Base-by-base conservation (phyloP, 257 asterid species). In the Schizonepeta tenuifolia region DNA sequence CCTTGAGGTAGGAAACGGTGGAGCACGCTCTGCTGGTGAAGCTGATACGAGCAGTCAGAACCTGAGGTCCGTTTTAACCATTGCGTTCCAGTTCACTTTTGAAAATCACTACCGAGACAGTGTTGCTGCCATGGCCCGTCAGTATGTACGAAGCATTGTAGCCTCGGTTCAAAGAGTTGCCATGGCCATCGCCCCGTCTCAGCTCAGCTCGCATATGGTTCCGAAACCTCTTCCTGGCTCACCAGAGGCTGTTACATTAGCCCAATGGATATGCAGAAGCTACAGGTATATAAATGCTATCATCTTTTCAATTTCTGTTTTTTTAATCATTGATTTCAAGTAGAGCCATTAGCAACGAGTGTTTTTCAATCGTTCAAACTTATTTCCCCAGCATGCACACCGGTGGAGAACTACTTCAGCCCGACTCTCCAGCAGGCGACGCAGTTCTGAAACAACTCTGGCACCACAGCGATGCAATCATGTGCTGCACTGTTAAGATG, bases 41-140 rank as follows among this genome's bases (percentile, higher is more conserved):
- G 65, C 79, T 38, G 93, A 88, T 59, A 18, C 81, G 22, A 81
- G 74, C 64, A 80, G 57, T 78, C 90, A 86, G 73, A 89, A 82
- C 58, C 81, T 79, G 20, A 82, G 96, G 82, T 92, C 99, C 5
- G 96, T 95, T 20, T 72, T 95, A 80, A 95, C 97, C 17, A 95
- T 95, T 12, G 98, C 97, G 0, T 95, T 95, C 77, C 99, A 95
- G 94, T 95, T 95, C 85, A 82, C 92, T 31, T 92, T 90, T 71
- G 99, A 88, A 76, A 84, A 73, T 79, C 96, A 95, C 82, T 86
- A 83, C 76, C 88, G 80, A 61, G 98, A 95, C 64, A 86, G 90
- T 24, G 96, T 95, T 13, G 96, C 95, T 73, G 90, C 86, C 22
- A 95, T 95, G 99, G 99, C 98, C 43, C 92, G 96, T 24, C 98